Evolutionary conservation across 140 eudicot species (phyloP), one percentile per base, ranked within the genome.

Genomic region (Senecio squalidus): DNA sequence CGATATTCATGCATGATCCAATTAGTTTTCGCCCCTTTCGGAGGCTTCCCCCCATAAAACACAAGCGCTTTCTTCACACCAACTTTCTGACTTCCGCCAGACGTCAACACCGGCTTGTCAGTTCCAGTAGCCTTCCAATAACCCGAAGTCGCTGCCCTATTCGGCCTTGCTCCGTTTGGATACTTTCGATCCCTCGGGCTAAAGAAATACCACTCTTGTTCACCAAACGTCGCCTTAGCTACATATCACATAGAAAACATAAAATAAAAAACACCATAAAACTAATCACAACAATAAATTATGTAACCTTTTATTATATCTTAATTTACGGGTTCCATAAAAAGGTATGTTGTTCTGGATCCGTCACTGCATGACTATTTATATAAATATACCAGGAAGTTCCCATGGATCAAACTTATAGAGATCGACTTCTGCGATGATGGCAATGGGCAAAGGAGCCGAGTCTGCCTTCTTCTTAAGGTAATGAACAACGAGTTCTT

Each of bases 1-100:
- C 97, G 79, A 70, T 89, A 89, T 47, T 89, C 95, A 54, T 89
- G 97, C 97, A 89, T 85, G 84, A 89, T 89, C 97, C 97, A 89
- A 21, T 89, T 85, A 0, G 95, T 89, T 57, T 89, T 89, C 4
- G 83, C 41, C 39, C 97, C 97, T 78, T 82, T 89, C 0, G 97
- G 97, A 0, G 97, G 97, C 59, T 85, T 85, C 0, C 97, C 97
- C 4, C 97, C 89, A 13, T 89, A 89, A 63, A 89, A 89, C 29
- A 89, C 97, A 15, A 89, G 78, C 0, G 95, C 97, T 62, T 89
- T 89, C 63, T 89, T 89, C 2, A 89, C 97, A 21, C 97, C 97
- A 29, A 85, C 97, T 36, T 85, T 89, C 58, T 85, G 95, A 23
- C 84, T 72, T 34, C 96, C 94, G 0, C 94, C 97, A 6, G 79